A percentile compares a stretch with the other conserved stretches of the same genome.
Evolutionary conservation across 2,329 filamentous ascomycete genomes (phyloP).

Genomic region (Geosmithia putterillii): DNA sequence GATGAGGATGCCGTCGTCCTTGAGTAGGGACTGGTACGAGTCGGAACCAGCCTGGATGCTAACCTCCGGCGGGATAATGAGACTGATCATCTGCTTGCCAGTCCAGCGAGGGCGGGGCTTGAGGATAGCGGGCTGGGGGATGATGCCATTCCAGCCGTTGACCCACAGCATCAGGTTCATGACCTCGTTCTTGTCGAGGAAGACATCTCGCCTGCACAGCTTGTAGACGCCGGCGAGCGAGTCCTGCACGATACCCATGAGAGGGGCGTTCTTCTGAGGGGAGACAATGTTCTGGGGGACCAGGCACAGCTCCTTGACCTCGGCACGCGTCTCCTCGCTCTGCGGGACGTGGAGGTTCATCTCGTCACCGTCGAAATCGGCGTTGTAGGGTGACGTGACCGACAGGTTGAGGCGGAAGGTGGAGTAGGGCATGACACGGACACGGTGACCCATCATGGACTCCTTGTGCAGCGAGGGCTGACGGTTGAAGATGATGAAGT

Average conservation of each 20-base stretch:
- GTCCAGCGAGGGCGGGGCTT: conserved; percentile 93
- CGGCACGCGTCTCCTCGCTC: conserved; percentile 89
- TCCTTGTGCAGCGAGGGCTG: conserved; percentile 98
- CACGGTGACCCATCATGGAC: conserved; percentile 99
- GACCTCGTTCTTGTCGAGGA: conserved; percentile 78
- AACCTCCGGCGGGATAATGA: conserved; percentile 79
- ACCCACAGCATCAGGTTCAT: conserved; percentile 99
- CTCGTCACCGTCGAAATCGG: conserved; percentile 98
- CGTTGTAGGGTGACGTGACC: conserved; percentile 97
- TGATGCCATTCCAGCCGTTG: conserved; percentile 90
- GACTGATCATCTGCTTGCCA: conserved; percentile 92
- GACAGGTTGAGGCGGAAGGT: conserved; percentile 97
- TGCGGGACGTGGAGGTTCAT: conserved; percentile 99
- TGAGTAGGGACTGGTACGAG: conserved; percentile 47
- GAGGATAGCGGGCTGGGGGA: conserved; percentile 85
- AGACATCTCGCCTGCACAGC: conserved; percentile 83
- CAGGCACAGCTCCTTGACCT: conserved; percentile 88
- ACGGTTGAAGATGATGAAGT: conserved; percentile 99
- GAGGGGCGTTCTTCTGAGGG: conserved; percentile 86
- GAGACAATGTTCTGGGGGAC: conserved; percentile 99
- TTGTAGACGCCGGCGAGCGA: conserved; percentile 96
- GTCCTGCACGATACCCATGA: conserved; percentile 99
- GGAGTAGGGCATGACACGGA: conserved; percentile 96
- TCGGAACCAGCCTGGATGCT: conserved; percentile 62
- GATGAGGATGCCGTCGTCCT: conserved; percentile 71